Evolutionary conservation across 768 basidiomycete species (phyloP).

Genomic region (Obba rivulosa): DNA sequence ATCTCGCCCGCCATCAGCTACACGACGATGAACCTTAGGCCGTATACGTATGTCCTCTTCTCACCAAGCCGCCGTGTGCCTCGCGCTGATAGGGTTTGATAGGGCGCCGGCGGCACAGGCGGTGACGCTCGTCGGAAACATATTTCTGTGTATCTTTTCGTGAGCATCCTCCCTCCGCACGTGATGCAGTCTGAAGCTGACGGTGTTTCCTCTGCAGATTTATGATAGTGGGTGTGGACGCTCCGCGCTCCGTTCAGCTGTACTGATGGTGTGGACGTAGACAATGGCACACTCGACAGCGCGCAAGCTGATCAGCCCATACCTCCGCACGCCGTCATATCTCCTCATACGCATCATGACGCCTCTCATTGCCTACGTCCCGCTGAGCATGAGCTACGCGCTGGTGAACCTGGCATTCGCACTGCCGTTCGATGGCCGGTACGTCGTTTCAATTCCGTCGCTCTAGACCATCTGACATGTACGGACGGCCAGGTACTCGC

Average conservation of each 20-base stretch:
- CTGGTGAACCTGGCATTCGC: slow-evolving; percentile 39
- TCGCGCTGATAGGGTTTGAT: neutral
- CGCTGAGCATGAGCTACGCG: slow-evolving; percentile 36
- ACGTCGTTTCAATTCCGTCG: neutral
- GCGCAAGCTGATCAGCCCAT: slow-evolving; percentile 29
- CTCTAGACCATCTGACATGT: neutral
- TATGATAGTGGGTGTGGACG: slow-evolving; percentile 14
- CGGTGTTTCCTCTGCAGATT: slow-evolving; percentile 12
- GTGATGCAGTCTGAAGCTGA: slow-evolving; percentile 3
- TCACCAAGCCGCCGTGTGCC: neutral
- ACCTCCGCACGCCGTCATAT: slow-evolving; percentile 29
- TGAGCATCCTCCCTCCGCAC: too few relatives aligned
- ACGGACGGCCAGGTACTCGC: slow-evolving; percentile 6
- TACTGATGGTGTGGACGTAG: slow-evolving; percentile 8
- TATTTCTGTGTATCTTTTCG: slow-evolving; percentile 26
- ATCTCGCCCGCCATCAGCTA: slow-evolving; percentile 29
- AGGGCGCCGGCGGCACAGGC: slow-evolving; percentile 33
- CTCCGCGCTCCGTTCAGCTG: neutral
- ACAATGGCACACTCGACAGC: slow-evolving; percentile 28
- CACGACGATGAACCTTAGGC: slow-evolving; percentile 34
- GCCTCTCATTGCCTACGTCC: slow-evolving; percentile 31
- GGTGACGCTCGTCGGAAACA: slow-evolving; percentile 38
- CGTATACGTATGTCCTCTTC: slow-evolving; percentile 24
- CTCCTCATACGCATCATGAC: slow-evolving; percentile 29
- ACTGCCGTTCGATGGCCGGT: slow-evolving; percentile 36